Base-by-base conservation (phyloP, 78 protist genomes). In the Emiliania huxleyi region DNA sequence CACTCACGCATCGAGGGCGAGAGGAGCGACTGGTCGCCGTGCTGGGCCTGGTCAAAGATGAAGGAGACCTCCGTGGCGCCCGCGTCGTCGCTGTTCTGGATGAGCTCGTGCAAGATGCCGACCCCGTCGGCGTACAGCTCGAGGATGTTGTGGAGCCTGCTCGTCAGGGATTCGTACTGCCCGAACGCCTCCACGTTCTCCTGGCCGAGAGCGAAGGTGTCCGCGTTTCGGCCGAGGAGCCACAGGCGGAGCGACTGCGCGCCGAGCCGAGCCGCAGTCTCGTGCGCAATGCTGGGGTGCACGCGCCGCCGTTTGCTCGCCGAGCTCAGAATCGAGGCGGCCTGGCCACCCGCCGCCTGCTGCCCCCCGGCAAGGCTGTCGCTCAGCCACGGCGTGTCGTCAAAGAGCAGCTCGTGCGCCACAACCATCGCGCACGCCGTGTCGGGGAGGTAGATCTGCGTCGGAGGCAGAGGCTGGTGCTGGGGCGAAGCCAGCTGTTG, bases 71-170 rank as follows among this genome's bases (percentile, higher is more conserved):
- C 43, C 21, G 93, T 85, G 8, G 98, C 97, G 40, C 93, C 90
- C 2, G 96, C 94, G 73, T 96, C 98, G 26, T 95, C 96, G 1
- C 97, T 94, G 93, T 96, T 96, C 92, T 96, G 98, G 46, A 96
- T 62, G 91, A 96, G 81, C 92, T 96, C 96, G 37, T 93, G 90
- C 38, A 94, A 38, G 49, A 92, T 15, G 71, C 77, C 92, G 55
- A 48, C 44, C 43, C 77, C 77, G 55, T 48, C 55, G 11, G 92
- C 43, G 44, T 90, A 90, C 23, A 37, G 83, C 71, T 46, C 26
- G 22, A 90, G n/a, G 73, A 90, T 49, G 26, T 52, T 18, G 79
- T 19, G 18, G 19, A 90, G 1, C 40, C 92, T 56, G 33, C 42
- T 25, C 49, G 55, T 19, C 19, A 90, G 71, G 29, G 33, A n/a